phyloP scores from a whole-genome alignment of 176 grass and related monocot species.

The Saccharum officinarum region DNA sequence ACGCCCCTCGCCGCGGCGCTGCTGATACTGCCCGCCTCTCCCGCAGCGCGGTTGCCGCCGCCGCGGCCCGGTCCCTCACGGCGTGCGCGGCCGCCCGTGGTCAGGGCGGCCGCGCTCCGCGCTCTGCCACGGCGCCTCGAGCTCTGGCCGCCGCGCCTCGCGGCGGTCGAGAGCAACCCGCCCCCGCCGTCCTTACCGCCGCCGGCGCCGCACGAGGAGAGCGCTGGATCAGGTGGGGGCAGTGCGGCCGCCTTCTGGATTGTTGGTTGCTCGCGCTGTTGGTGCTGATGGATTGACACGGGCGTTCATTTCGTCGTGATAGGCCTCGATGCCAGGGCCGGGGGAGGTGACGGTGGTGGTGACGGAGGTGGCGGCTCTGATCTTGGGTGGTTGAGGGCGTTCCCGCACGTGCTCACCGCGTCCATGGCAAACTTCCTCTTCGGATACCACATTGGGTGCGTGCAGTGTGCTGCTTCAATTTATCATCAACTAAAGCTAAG shows the following conservation, averaged over 20 bases:
- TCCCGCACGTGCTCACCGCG: slow-evolving; percentile 87
- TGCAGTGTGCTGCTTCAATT: slow-evolving; percentile 7
- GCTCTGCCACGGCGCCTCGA: slow-evolving; percentile 31
- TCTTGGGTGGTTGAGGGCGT: slow-evolving; percentile 73
- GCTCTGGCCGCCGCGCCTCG: slow-evolving; percentile 26
- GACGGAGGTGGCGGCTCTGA: slow-evolving; percentile 45
- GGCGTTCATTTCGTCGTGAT: neutral
- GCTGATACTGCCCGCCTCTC: neutral
- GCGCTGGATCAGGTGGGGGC: slow-evolving; percentile 5
- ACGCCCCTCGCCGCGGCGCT: neutral
- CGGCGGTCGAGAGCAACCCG: slow-evolving; percentile 30
- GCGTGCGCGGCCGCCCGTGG: neutral
- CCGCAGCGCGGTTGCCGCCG: neutral
- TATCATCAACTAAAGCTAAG: neutral
- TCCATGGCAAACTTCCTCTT: slow-evolving; percentile 98
- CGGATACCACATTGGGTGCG: slow-evolving; percentile 94
- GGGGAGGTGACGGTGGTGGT: neutral
- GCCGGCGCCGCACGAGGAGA: neutral
- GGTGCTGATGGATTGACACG: slow-evolving; percentile 6
- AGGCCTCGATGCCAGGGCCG: slow-evolving; percentile 21
- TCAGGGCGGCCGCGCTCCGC: slow-evolving; percentile 3
- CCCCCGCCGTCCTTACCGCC: slow-evolving; percentile 21
- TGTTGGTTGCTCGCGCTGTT: slow-evolving; percentile 4
- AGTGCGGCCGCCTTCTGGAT: neutral
- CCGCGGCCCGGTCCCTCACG: neutral